Conservation (phyloP, 371 early-diverging fungal genomes). For the Lichtheimia corymbifera region DNA sequence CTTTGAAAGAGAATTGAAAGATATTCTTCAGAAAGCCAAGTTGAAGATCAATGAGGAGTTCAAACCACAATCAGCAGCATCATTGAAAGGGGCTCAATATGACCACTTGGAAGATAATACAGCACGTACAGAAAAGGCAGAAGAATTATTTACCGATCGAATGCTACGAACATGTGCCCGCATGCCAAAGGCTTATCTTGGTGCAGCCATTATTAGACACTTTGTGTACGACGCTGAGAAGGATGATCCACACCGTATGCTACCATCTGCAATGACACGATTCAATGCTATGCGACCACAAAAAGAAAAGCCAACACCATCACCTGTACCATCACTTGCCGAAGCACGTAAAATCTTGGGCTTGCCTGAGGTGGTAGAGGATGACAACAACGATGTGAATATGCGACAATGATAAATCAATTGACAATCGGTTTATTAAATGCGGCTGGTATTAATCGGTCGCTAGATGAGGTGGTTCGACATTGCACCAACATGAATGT, state of each 20-base stretch:
- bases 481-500: neutral
- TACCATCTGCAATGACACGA: neutral
- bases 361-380: neutral
- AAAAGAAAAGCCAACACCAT: neutral
- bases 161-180: constrained; percentile 1
- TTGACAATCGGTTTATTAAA: constrained; percentile 7
- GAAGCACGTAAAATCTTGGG: neutral
- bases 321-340: neutral
- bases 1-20: neutral
- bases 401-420: constrained; percentile 5
- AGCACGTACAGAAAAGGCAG: neutral
- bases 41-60: neutral
- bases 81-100: neutral
- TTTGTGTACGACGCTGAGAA: neutral
- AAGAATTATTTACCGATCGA: neutral
- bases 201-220: neutral
- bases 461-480: constrained; percentile 1
- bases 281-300: neutral
- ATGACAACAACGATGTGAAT: neutral
- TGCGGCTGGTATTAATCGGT: constrained; percentile 3
- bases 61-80: neutral
- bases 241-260: neutral
- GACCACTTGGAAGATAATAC: neutral
- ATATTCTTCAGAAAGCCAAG: neutral
- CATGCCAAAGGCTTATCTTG: constrained; percentile 2